phyloP scores from a whole-genome alignment of 176 grass and related monocot genomes.

The Musa acuminata region DNA sequence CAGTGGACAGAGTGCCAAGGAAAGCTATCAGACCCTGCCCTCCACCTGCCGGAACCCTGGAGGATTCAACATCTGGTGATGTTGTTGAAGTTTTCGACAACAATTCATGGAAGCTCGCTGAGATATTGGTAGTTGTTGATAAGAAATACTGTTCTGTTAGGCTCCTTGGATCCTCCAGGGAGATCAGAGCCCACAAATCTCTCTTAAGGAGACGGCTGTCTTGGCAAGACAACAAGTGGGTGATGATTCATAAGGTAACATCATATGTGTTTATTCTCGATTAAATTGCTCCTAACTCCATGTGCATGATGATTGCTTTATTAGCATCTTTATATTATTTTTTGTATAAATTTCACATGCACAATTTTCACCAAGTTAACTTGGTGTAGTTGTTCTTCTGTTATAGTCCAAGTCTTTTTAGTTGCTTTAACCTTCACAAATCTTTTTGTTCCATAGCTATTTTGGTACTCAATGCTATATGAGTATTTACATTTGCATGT shows the following conservation, averaged over 20 bases:
- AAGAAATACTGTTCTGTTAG: slow-evolving; percentile 44
- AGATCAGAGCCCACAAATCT: slow-evolving; percentile 35
- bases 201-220: slow-evolving; percentile 47
- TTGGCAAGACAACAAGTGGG: slow-evolving; percentile 71
- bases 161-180: slow-evolving; percentile 44
- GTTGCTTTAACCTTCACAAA: not conserved
- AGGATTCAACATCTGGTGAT: slow-evolving; percentile 32
- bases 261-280: not conserved
- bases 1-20: slow-evolving; percentile 48
- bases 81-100: slow-evolving; percentile 64
- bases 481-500: not conserved
- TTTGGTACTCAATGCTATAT: not conserved
- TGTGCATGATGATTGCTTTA: not conserved
- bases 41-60: slow-evolving; percentile 2
- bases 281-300: not conserved
- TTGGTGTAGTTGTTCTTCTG: no score
- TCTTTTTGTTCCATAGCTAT: not conserved
- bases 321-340: not conserved
- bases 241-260: slow-evolving; percentile 58
- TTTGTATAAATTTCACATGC: no score
- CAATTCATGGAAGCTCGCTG: slow-evolving; percentile 59
- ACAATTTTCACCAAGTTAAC: no score
- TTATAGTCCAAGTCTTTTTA: not conserved
- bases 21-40: slow-evolving; percentile 50
- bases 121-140: slow-evolving; percentile 35